Evolutionary conservation across 2,329 filamentous ascomycete genomes (phyloP).

Genomic region (Arthroderma uncinatum): DNA sequence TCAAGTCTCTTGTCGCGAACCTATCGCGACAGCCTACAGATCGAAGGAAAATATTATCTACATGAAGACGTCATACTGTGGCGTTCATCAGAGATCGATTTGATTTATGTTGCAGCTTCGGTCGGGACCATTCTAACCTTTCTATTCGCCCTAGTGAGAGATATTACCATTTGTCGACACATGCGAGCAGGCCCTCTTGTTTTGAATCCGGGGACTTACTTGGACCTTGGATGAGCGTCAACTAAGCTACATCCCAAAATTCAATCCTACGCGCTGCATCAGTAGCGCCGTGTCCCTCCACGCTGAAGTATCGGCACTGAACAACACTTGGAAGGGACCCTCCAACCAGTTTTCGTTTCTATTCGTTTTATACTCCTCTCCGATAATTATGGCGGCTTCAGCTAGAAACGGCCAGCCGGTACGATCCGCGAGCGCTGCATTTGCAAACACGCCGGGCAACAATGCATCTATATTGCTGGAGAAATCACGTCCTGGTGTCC

Average conservation of each 20-base stretch:
- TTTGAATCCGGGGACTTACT: constrained; percentile 7
- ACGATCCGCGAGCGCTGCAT: constrained; percentile 35
- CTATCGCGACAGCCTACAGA: neutral
- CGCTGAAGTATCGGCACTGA: neutral
- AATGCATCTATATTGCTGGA: constrained; percentile 59
- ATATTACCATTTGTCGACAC: neutral
- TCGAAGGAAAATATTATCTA: neutral
- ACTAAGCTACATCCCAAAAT: neutral
- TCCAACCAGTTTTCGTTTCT: neutral
- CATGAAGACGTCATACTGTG: constrained; percentile 5
- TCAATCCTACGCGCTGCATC: neutral
- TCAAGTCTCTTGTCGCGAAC: constrained; percentile 1
- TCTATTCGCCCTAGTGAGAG: neutral
- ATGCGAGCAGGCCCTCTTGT: neutral
- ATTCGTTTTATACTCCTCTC: neutral
- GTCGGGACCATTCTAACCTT: neutral
- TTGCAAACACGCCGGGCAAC: constrained; percentile 35
- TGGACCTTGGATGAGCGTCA: constrained; percentile 7
- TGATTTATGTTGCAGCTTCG: neutral
- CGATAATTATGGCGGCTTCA: constrained; percentile 10
- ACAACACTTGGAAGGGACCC: neutral
- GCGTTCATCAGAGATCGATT: neutral
- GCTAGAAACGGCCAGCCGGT: constrained; percentile 9
- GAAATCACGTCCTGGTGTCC: constrained; percentile 56
- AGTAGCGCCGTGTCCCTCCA: neutral